Percentiles rank a stretch among this genome's conserved stretches.
Conservation (phyloP, 768 basidiomycete species). For the Amanita brunnescens region DNA sequence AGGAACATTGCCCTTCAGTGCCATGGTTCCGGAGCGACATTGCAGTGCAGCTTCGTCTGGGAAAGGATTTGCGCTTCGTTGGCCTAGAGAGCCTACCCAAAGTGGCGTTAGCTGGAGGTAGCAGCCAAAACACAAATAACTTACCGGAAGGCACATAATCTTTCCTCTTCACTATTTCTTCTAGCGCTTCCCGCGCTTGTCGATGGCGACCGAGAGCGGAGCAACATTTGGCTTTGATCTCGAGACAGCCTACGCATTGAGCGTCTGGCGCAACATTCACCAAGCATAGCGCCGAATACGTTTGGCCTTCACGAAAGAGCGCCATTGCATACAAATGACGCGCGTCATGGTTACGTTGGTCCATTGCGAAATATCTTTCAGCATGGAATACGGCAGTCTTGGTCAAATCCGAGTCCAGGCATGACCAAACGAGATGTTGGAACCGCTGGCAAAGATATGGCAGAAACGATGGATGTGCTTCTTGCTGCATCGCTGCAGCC, state of each 20-base stretch:
- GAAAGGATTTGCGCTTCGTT: slow-evolving; percentile 46
- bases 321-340: slow-evolving; percentile 79
- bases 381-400: slow-evolving; percentile 85
- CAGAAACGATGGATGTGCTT: slow-evolving; percentile 38
- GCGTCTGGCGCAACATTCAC: slow-evolving; percentile 55
- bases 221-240: slow-evolving; percentile 75
- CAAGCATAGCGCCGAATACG: slow-evolving; percentile 65
- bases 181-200: slow-evolving; percentile 67
- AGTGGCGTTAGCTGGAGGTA: slow-evolving; percentile 38
- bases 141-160: slow-evolving; percentile 49
- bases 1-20: slow-evolving; percentile 69
- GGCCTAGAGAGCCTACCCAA: slow-evolving; percentile 17
- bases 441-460: slow-evolving; percentile 62
- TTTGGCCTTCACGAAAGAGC: slow-evolving; percentile 60
- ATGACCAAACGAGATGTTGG: slow-evolving; percentile 70
- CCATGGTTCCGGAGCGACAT: slow-evolving; percentile 70
- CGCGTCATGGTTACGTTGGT: slow-evolving; percentile 66
- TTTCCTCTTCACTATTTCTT: slow-evolving; percentile 47
- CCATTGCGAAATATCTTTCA: slow-evolving; percentile 71
- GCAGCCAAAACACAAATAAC: slow-evolving; percentile 18
- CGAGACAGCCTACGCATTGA: slow-evolving; percentile 66
- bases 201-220: slow-evolving; percentile 63
- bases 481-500: slow-evolving; percentile 42
- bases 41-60: slow-evolving; percentile 67
- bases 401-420: slow-evolving; percentile 72